Percentiles rank a stretch among this genome's conserved stretches.
These are phyloP conservation scores for Aspergillus bridgeri DNA, from an alignment of 495 filamentous ascomycete genomes.

Conservation along the genomic window DNA sequence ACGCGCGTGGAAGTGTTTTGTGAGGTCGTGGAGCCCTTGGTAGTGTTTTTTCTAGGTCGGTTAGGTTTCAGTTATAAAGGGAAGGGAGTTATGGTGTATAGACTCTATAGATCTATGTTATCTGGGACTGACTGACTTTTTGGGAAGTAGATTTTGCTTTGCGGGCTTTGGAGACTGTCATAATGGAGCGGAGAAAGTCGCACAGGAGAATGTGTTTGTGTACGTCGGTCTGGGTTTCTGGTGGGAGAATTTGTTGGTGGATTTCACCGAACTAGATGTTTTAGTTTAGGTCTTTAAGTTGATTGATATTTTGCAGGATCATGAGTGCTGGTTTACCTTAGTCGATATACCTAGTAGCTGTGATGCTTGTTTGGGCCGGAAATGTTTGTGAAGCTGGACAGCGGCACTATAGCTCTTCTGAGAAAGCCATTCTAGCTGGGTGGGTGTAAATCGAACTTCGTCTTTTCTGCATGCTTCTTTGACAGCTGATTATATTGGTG, in stretches of 20 bases:
- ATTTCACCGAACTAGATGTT: slow-evolving; percentile 51
- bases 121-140: no score
- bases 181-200: slow-evolving; percentile 63
- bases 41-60: slow-evolving; percentile 52
- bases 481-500: slow-evolving; percentile 37
- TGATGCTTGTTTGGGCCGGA: slow-evolving; percentile 49
- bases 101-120: no score
- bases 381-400: slow-evolving; percentile 53
- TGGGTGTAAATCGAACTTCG: slow-evolving; percentile 47
- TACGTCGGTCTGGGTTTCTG: slow-evolving; percentile 43
- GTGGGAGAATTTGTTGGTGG: slow-evolving; percentile 50
- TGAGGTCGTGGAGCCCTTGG: slow-evolving; percentile 40
- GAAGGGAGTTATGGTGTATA: background rate
- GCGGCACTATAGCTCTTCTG: slow-evolving; percentile 74
- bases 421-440: slow-evolving; percentile 78
- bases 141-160: slow-evolving; percentile 44
- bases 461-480: slow-evolving; percentile 32
- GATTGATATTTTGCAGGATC: background rate
- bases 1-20: slow-evolving; percentile 8
- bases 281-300: background rate
- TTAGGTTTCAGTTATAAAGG: background rate
- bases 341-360: slow-evolving; percentile 59
- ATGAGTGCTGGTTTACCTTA: slow-evolving; percentile 24
- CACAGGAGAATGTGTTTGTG: slow-evolving; percentile 60
- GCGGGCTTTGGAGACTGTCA: slow-evolving; percentile 58